These are phyloP conservation scores for Pichia pseudocactophila DNA, from an alignment of 805 yeast species.

Conservation along the genomic window DNA sequence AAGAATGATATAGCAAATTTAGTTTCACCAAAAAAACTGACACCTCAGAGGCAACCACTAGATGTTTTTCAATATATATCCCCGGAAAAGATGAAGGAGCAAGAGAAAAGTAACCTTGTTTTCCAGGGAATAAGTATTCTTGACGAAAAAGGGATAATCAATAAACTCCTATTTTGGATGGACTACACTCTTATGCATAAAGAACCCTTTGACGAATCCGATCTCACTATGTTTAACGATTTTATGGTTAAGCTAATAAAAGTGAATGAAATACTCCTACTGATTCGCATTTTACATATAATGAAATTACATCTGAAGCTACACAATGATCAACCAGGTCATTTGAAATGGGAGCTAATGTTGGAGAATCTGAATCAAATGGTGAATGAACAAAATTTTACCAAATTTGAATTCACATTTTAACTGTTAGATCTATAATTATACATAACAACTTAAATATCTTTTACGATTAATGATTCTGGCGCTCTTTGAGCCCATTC, in stretches of 20 bases:
- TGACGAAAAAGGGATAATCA: slow-evolving; percentile 11
- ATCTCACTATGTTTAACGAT: slow-evolving; percentile 21
- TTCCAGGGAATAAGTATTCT: slow-evolving; percentile 21
- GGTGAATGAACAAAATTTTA: slow-evolving; percentile 6
- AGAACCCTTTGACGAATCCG: slow-evolving; percentile 20
- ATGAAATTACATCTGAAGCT: slow-evolving; percentile 11
- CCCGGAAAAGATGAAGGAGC: slow-evolving; percentile 5
- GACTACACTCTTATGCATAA: slow-evolving; percentile 14
- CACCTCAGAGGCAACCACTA: background rate
- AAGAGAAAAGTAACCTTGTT: slow-evolving; percentile 3
- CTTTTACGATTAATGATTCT: slow-evolving; percentile 41
- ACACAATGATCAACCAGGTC: slow-evolving; percentile 7
- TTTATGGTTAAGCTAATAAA: slow-evolving; percentile 22
- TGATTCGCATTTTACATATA: slow-evolving; percentile 13
- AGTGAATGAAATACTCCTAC: slow-evolving; percentile 15
- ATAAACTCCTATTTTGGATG: slow-evolving; percentile 20
- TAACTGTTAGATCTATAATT: slow-evolving; percentile 6
- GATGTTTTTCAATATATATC: background rate
- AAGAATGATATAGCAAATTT: slow-evolving; percentile 14
- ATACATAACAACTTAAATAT: slow-evolving; percentile 8
- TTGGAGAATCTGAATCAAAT: slow-evolving; percentile 13
- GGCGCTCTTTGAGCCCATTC: slow-evolving; percentile 82
- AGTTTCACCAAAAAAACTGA: slow-evolving; percentile 12
- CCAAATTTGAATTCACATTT: slow-evolving; percentile 10
- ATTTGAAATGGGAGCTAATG: slow-evolving; percentile 16